Evolutionary conservation across 2,329 filamentous ascomycete genomes (phyloP), one percentile per base, ranked within the genome.

Genomic region (Bipolaris sorokiniana): DNA sequence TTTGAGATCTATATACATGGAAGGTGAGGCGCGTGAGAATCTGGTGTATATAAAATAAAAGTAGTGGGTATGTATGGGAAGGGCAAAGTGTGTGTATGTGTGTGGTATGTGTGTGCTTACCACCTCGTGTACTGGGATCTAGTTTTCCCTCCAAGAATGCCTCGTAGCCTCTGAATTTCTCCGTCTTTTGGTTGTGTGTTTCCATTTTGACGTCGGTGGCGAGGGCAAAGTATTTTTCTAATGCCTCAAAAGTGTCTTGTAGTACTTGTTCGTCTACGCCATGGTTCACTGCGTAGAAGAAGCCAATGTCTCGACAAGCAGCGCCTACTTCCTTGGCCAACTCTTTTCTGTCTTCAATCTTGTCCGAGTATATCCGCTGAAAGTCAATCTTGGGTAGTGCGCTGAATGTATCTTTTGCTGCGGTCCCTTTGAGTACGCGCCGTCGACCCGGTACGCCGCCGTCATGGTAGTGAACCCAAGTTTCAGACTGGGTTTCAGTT

Each of bases 141-240:
- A 76, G 57, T 48, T 70, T 75, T 5, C 73, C 75, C 57, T 76
- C 73, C 0, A 76, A 55, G 46, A 76, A 74, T 0, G 69, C 71
- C 59, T 76, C 73, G 37, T 75, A 76, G 10, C 75, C 75, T 41
- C 70, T 65, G 37, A 76, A 74, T 40, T 69, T 72, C 4, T 69
- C 55, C 2, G 67, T 75, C 58, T 75, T 76, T 38, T 75, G 68
- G 7, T 74, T 72, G 36, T 75, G 72, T 4, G 66, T 66, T 37
- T 75, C 69, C 74, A 77, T 76, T 55, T 77, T 77, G 23, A 71
- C 55, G 7, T 74, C 68, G 6, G 49, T 63, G 2, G 66, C 65
- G 9, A 76, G 57, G 5, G 61, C 63, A 56, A 77, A 76, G 63
- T 70, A 77, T 15, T 59, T 58, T 50, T 66, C 64, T 31, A 72